These are phyloP conservation scores for Pholiota molesta DNA, from an alignment of 768 basidiomycete species.

Conservation along the genomic window DNA sequence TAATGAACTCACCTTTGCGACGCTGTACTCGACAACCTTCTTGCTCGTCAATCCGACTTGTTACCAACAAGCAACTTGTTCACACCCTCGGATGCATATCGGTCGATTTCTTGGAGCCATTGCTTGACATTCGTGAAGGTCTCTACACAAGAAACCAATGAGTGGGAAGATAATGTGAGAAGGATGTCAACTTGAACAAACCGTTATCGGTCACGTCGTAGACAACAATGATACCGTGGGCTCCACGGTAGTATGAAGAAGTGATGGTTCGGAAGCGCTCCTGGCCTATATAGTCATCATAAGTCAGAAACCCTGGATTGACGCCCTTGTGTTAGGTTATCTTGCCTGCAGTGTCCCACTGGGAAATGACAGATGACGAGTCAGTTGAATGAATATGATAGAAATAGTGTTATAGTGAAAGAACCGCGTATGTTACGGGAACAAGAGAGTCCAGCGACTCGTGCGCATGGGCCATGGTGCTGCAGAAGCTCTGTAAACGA, in stretches of 20 bases:
- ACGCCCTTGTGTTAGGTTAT: conserved; percentile 12
- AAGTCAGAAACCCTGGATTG: conserved; percentile 3
- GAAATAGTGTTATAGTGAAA: not conserved
- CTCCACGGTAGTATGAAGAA: conserved; percentile 98
- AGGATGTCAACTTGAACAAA: conserved; percentile 29
- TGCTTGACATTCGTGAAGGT: conserved; percentile 96
- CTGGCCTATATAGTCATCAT: conserved; percentile 60
- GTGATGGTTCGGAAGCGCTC: conserved; percentile 99
- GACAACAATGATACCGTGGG: conserved; percentile 98
- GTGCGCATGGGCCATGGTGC: conserved; percentile 11
- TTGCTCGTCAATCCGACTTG: conserved; percentile 98
- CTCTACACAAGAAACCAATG: conserved; percentile 48
- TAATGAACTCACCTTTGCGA: conserved; percentile 66
- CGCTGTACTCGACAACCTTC: conserved; percentile 91
- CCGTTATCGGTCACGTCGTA: conserved; percentile 97
- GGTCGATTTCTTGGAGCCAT: conserved; percentile 91
- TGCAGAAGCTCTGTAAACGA: conserved; percentile 1
- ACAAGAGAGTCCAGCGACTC: not conserved
- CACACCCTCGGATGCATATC: conserved; percentile 97
- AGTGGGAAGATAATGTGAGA: not conserved
- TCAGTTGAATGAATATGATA: conserved; percentile 24
- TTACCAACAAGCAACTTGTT: conserved; percentile 99
- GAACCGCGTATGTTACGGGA: not conserved
- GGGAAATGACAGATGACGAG: conserved; percentile 27
- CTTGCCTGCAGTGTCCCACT: conserved; percentile 98